Evolutionary conservation across 2,329 filamentous ascomycete species (phyloP).

Genomic region (Penicillium sclerotigenum): DNA sequence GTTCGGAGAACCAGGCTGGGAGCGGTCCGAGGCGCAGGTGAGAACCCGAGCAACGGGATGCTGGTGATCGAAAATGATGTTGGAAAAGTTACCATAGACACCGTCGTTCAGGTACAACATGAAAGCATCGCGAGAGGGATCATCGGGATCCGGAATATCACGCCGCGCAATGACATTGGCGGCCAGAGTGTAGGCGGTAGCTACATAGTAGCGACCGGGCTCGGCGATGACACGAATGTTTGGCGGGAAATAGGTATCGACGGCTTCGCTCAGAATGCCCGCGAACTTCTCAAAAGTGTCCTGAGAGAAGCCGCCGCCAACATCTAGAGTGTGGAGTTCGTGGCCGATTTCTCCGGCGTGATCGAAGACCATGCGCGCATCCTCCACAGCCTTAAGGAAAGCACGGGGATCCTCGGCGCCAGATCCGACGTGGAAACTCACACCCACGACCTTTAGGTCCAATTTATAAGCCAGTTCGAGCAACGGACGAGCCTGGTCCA

Average conservation of each 20-base stretch:
- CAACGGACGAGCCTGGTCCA: constrained; percentile 75
- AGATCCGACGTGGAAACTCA: constrained; percentile 97
- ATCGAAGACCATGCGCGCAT: constrained; percentile 85
- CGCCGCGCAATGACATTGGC: constrained; percentile 95
- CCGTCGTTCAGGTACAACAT: constrained; percentile 99
- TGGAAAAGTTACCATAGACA: constrained; percentile 96
- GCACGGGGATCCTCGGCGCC: constrained; percentile 90
- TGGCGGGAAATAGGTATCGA: constrained; percentile 85
- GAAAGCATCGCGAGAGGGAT: constrained; percentile 57
- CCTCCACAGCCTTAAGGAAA: constrained; percentile 85
- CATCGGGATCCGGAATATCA: constrained; percentile 69
- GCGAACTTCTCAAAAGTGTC: constrained; percentile 94
- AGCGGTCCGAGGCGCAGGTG: constrained; percentile 58
- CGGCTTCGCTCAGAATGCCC: constrained; percentile 68
- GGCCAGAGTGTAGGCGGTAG: constrained; percentile 87
- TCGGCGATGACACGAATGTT: constrained; percentile 87
- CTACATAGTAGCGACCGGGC: constrained; percentile 94
- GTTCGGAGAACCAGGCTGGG: constrained; percentile 54
- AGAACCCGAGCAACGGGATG: constrained; percentile 81
- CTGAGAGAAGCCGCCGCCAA: constrained; percentile 87
- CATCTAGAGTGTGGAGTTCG: constrained; percentile 80
- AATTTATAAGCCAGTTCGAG: constrained; percentile 76
- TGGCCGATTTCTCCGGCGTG: constrained; percentile 75
- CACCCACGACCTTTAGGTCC: constrained; percentile 85
- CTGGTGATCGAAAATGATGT: constrained; percentile 99